Base-by-base conservation (phyloP, 2,329 filamentous ascomycete genomes). In the Neodidymelliopsis sp. region DNA sequence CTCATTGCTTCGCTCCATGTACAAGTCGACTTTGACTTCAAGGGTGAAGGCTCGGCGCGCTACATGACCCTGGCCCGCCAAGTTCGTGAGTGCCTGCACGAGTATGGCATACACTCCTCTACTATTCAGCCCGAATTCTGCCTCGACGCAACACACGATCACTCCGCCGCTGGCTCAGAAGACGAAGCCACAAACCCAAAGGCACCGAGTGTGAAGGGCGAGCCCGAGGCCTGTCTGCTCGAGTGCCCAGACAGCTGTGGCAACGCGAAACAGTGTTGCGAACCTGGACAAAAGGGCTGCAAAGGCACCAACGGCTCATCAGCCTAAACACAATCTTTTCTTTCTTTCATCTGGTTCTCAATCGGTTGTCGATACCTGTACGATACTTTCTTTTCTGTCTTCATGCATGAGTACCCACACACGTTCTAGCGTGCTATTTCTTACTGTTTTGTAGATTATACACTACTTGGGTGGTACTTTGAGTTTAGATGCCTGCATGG, bases 121-220 rank as follows among this genome's bases (percentile, higher is more conserved):
- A 99, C 94, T 10, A 97, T 99, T 62, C 94, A 99, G 74, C 94
- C 94, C 5, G 94, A 99, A 73, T 99, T 79, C 66, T 76, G 76
- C 59, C 69, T 78, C 18, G 71, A 79, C 47, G 66, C 69, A 5
- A 71, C 70, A 13, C 74, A 78, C 55, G 73, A 75, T 50, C 76
- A 79, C 53, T 65, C 71, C 3, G 66, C 64, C 15, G 62, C 47
- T 42, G 63, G 57, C n/a, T 63, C 53, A 36, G 66, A 68, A 44
- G 63, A 71, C 38, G 70, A 71, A 36, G 65, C 57, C 6, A 55
- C 59, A 31, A 53, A 54, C 24, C 71, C 64, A 45, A 74, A 70
- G 62, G 66, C 58, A 27, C 65, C 66, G 13, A 75, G 74, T 48
- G 62, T 72, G 47, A 66, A 65, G 55, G 68, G 67, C 39, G 59